Evolutionary conservation across 139 green algal genomes (phyloP), one percentile per base, ranked within the genome.

Genomic region (Auxenochlorella protothecoides): DNA sequence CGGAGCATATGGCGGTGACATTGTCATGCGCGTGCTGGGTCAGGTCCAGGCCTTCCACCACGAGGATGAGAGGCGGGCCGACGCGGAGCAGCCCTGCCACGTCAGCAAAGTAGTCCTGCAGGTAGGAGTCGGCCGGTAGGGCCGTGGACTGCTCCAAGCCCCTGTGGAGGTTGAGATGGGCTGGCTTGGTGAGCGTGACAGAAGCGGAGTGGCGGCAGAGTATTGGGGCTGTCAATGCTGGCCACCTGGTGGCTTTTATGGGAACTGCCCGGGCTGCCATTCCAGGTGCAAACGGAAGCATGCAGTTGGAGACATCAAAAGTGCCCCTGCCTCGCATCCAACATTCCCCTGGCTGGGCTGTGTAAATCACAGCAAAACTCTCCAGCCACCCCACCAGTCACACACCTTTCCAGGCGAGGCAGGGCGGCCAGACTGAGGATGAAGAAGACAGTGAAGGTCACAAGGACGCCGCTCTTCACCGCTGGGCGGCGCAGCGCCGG

Each of bases 81-180:
- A 97, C 92, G 3, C 92, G 74, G 71, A 96, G 79, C 8, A 83
- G 71, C 0, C n/a, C 51, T 16, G 85, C 75, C 44, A 94, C 76
- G 73, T 96, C 88, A 2, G 69, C 53, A 71, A 89, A 97, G 84
- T 96, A 97, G n/a, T 61, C 63, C 80, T 97, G 91, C 77, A 97
- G 83, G 85, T 96, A 97, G 1, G 87, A 95, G 80, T 97, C 92
- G 5, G 77, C 56, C 0, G 92, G 92, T 69, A 97, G 82, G 2
- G 92, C 92, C 54, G 96, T 87, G 6, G 80, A 70, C 83, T 97
- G 92, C 57, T 97, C 90, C 59, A 97, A 78, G 0, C 92, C 92
- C 61, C 87, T 85, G 63, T 44, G 27, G 27, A 44, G 27, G 27
- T 44, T 44, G 27, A 44, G 27, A 44, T 44, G 27, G 27, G 27